Conservation (phyloP, 495 filamentous ascomycete genomes). For the Aspergillus asperescens region DNA sequence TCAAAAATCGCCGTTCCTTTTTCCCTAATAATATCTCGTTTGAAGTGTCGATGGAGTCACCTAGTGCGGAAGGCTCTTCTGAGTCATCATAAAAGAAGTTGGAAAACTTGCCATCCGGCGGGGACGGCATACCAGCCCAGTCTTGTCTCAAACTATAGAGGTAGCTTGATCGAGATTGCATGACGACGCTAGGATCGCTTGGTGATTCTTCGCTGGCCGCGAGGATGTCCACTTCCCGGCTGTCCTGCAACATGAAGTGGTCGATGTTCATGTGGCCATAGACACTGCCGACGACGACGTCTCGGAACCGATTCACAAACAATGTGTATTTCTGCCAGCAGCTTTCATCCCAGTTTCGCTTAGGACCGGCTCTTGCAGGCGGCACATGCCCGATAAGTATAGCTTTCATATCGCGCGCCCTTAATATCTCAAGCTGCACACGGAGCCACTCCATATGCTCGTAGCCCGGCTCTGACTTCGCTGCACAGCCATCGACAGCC, state of each 20-base stretch:
- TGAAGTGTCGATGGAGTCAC: slow-evolving; percentile 5
- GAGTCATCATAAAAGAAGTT: slow-evolving; percentile 12
- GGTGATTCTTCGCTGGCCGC: slow-evolving; percentile 11
- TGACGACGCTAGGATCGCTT: slow-evolving; percentile 39
- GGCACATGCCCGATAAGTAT: slow-evolving; percentile 94
- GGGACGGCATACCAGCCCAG: slow-evolving; percentile 72
- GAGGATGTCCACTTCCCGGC: slow-evolving; percentile 59
- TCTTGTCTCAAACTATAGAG: slow-evolving; percentile 67
- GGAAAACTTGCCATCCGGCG: slow-evolving; percentile 27
- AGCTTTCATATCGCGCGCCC: slow-evolving; percentile 83
- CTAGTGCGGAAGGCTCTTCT: slow-evolving; percentile 13
- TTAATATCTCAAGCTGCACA: slow-evolving; percentile 80
- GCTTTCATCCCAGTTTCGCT: slow-evolving; percentile 83
- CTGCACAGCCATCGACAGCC: slow-evolving; percentile 82
- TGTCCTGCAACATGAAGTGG: slow-evolving; percentile 93
- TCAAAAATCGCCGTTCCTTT: slow-evolving; percentile 51
- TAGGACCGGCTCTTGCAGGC: slow-evolving; percentile 75
- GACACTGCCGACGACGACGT: slow-evolving; percentile 71
- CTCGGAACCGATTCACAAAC: slow-evolving; percentile 83
- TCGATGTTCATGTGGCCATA: slow-evolving; percentile 99
- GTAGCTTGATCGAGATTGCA: slow-evolving; percentile 67
- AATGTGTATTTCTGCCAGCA: slow-evolving; percentile 98
- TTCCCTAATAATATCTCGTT: slow-evolving; percentile 26
- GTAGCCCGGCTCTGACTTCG: slow-evolving; percentile 75
- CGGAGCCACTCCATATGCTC: slow-evolving; percentile 95